Evolutionary conservation across 805 yeast species (phyloP).

Genomic region (Deakozyma indianensis): DNA sequence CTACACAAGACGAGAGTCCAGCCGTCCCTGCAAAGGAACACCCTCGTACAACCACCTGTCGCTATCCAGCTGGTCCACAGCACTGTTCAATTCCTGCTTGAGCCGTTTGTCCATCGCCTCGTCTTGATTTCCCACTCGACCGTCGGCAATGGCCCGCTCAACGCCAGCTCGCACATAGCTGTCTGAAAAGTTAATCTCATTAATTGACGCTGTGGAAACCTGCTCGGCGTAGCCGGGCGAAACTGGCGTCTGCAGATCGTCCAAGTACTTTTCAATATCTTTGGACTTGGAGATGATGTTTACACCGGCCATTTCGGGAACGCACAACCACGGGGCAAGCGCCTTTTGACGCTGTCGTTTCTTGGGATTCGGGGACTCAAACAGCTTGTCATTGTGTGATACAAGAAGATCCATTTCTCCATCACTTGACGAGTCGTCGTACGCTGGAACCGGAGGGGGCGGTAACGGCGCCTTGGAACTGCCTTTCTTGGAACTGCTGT

Average conservation of each 20-base stretch:
- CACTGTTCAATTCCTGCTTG: neutral
- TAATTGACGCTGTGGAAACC: neutral
- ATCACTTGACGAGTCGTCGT: neutral
- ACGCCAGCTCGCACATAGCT: neutral
- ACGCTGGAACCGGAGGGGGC: neutral
- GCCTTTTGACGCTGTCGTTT: neutral
- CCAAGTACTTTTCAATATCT: neutral
- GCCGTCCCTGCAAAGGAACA: neutral
- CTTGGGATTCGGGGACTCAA: neutral
- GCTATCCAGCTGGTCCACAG: neutral
- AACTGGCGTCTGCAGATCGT: neutral
- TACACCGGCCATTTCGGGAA: neutral
- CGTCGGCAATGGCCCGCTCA: neutral
- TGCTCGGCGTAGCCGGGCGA: neutral
- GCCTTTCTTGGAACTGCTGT: neutral
- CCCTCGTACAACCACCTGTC: conserved; percentile 1
- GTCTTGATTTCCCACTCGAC: neutral
- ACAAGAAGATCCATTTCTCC: neutral
- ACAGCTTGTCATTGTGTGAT: neutral
- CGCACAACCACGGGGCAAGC: neutral
- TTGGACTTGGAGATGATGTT: neutral
- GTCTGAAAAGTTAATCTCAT: neutral
- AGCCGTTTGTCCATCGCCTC: neutral
- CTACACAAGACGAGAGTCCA: neutral
- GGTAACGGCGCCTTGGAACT: neutral